Evolutionary conservation across 495 filamentous ascomycete genomes (phyloP).

Genomic region (Neurospora terricola): DNA sequence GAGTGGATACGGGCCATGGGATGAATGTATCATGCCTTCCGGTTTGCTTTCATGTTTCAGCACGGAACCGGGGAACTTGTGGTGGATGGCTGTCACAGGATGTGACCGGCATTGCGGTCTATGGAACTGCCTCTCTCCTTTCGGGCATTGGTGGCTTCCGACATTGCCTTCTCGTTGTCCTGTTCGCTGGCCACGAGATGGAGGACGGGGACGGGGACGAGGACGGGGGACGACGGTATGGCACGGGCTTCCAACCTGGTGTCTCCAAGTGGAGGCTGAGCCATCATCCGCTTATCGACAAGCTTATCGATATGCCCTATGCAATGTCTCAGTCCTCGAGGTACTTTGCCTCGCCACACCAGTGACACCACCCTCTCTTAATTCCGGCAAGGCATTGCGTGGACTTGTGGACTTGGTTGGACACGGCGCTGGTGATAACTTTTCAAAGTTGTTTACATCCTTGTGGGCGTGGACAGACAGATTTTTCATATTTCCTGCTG

Average conservation of each 20-base stretch:
- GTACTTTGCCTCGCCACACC: background rate
- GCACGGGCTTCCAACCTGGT: too few relatives aligned
- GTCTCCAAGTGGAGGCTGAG: background rate
- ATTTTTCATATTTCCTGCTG: background rate
- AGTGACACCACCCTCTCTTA: background rate
- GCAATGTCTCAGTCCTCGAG: background rate
- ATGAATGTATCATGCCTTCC: background rate
- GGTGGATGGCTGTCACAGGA: background rate
- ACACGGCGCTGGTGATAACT: background rate
- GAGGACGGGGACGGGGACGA: background rate
- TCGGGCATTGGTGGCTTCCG: background rate
- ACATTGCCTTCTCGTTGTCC: background rate
- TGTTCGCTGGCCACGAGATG: background rate
- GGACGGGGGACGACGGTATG: background rate
- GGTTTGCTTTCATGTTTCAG: background rate
- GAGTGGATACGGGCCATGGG: background rate
- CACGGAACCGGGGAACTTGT: background rate
- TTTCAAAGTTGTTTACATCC: background rate
- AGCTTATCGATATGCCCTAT: background rate
- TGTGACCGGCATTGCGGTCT: background rate
- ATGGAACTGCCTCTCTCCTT: background rate
- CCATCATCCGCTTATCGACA: background rate
- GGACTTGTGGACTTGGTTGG: background rate
- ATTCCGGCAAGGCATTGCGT: background rate
- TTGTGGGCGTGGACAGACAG: background rate